Conservation (phyloP, 2,329 filamentous ascomycete species). For the Aspergillus clavatus region DNA sequence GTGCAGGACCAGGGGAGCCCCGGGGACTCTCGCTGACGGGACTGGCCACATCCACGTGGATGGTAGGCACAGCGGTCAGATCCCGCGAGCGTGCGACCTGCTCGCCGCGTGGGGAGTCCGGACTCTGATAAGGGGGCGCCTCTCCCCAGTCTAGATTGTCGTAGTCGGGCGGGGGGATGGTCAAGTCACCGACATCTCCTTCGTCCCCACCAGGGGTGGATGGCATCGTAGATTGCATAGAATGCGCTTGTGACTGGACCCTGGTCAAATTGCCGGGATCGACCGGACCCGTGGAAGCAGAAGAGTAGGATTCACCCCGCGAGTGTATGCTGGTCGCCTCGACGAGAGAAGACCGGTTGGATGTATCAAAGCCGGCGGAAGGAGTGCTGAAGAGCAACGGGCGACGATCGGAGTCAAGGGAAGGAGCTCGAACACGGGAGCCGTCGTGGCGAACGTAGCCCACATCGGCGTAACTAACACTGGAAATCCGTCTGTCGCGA, state of each 20-base stretch:
- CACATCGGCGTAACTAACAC: conserved; percentile 45
- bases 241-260: conserved; percentile 25
- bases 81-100: conserved; percentile 15
- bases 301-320: conserved; percentile 33
- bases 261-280: conserved; percentile 26
- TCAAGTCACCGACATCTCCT: conserved; percentile 34
- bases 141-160: conserved; percentile 42
- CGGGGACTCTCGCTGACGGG: conserved; percentile 18
- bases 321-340: conserved; percentile 25
- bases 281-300: conserved; percentile 24
- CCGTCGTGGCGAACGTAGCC: conserved; percentile 48
- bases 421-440: conserved; percentile 44
- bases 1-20: background rate
- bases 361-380: conserved; percentile 26
- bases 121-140: conserved; percentile 38
- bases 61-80: conserved; percentile 26
- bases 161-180: conserved; percentile 40
- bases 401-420: conserved; percentile 45
- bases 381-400: conserved; percentile 40
- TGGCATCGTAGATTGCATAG: conserved; percentile 18
- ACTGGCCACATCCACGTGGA: conserved; percentile 29
- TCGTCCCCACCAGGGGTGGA: conserved; percentile 25
- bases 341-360: conserved; percentile 24
- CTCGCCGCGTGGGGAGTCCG: conserved; percentile 14
- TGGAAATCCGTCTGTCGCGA: conserved; percentile 44